phyloP scores from a whole-genome alignment of 805 yeast species.

The Wickerhamomyces subpelliculosus region DNA sequence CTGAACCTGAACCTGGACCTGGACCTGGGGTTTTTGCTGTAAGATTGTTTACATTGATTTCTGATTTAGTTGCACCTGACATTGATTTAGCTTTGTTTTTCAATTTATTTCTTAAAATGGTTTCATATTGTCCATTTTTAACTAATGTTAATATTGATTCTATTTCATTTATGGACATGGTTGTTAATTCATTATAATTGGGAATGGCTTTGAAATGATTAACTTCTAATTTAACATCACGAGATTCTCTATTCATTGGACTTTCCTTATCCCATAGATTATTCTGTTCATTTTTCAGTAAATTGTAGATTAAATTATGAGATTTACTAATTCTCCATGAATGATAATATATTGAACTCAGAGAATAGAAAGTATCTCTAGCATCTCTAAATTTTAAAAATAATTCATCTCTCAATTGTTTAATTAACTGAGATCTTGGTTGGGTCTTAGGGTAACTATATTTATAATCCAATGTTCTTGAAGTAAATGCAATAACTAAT shows the following conservation, averaged over 20 bases:
- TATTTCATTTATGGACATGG: constrained; percentile 6
- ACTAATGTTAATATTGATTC: not conserved
- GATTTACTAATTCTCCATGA: constrained; percentile 59
- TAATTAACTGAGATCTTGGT: constrained; percentile 5
- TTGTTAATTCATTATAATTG: constrained; percentile 14
- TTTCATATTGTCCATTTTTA: not conserved
- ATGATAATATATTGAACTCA: constrained; percentile 51
- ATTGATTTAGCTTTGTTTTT: not conserved
- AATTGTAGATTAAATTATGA: constrained; percentile 32
- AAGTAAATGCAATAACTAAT: constrained; percentile 11
- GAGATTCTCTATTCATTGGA: constrained; percentile 13
- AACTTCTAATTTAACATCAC: constrained; percentile 3
- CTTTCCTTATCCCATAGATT: constrained; percentile 21
- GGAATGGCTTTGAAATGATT: constrained; percentile 20
- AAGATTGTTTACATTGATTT: not conserved
- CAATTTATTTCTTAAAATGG: not conserved
- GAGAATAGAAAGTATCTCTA: constrained; percentile 29
- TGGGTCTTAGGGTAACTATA: constrained; percentile 11
- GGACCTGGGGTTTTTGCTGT: no score
- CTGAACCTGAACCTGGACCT: no score
- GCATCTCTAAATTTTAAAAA: constrained; percentile 24
- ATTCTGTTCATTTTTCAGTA: constrained; percentile 26
- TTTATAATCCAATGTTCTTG: constrained; percentile 24
- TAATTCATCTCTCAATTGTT: constrained; percentile 14
- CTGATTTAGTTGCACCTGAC: not conserved